Percentiles rank a stretch among this genome's conserved stretches.
Conservation (phyloP, 2,329 filamentous ascomycete genomes). For the Clonostachys byssicola region DNA sequence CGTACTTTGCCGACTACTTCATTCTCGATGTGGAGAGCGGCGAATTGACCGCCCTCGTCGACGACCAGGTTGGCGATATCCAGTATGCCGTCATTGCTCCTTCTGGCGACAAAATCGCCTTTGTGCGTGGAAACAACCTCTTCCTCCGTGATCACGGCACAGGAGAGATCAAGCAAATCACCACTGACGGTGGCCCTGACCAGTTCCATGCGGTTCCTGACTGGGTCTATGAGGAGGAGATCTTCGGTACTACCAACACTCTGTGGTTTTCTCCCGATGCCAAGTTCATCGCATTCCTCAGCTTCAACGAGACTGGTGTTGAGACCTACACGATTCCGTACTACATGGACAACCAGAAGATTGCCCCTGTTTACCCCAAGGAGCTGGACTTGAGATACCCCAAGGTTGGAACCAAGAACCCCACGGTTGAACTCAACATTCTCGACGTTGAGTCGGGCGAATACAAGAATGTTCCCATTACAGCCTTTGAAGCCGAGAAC, state of each 20-base stretch:
- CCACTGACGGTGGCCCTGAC: conserved; percentile 54
- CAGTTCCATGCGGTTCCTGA: conserved; percentile 62
- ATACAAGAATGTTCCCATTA: conserved; percentile 40
- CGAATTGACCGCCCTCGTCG: conserved; percentile 47
- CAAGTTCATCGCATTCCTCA: conserved; percentile 80
- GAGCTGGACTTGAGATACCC: conserved; percentile 64
- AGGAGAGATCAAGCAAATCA: conserved; percentile 52
- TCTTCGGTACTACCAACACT: conserved; percentile 66
- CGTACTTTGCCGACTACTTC: conserved; percentile 64
- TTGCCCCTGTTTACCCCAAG: conserved; percentile 57
- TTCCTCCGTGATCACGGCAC: conserved; percentile 39
- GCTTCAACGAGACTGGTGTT: conserved; percentile 77
- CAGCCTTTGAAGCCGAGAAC: conserved; percentile 55
- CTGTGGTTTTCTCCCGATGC: conserved; percentile 93
- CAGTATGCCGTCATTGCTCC: conserved; percentile 64
- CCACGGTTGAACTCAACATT: conserved; percentile 57
- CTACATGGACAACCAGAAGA: conserved; percentile 54
- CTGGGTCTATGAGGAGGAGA: conserved; percentile 76
- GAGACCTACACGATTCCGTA: conserved; percentile 62
- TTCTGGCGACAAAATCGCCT: conserved; percentile 54
- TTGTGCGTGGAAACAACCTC: conserved; percentile 63
- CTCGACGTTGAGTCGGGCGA: conserved; percentile 45
- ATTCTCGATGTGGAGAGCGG: conserved; percentile 58
- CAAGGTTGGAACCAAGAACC: conserved; percentile 65
- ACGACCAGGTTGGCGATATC: conserved; percentile 58